Conservation (phyloP, 1,284 basidiomycete genomes). For the Malassezia obtusa region DNA sequence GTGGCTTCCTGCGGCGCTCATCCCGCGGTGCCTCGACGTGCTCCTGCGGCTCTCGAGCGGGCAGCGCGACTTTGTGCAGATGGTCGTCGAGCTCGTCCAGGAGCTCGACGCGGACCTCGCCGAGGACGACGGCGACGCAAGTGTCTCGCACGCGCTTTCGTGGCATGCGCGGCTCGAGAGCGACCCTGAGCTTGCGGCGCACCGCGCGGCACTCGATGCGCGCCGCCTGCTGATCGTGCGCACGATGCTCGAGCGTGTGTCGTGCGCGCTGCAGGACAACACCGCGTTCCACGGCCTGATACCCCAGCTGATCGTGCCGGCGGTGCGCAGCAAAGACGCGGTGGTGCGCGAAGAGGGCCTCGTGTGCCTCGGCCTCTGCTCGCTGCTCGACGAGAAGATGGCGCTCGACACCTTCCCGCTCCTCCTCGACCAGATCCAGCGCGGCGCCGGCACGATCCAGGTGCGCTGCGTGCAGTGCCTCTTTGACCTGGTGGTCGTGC, state of each 20-base stretch:
- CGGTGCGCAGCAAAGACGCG: constrained; percentile 75
- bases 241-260: constrained; percentile 72
- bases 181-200: constrained; percentile 10
- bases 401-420: constrained; percentile 81
- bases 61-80: constrained; percentile 81
- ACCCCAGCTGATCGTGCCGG: constrained; percentile 78
- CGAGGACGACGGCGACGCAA: constrained; percentile 15
- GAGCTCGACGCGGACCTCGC: constrained; percentile 35
- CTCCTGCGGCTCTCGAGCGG: constrained; percentile 70
- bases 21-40: constrained; percentile 75
- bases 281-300: constrained; percentile 83
- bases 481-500: constrained; percentile 82
- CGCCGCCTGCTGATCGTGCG: constrained; percentile 59
- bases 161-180: constrained; percentile 14
- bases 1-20: constrained; percentile 65
- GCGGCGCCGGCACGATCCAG: constrained; percentile 66
- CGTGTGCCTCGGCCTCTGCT: constrained; percentile 74
- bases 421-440: constrained; percentile 74
- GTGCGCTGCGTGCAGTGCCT: constrained; percentile 72
- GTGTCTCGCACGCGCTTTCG: constrained; percentile 5
- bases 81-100: constrained; percentile 86
- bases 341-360: constrained; percentile 76
- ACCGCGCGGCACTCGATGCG: constrained; percentile 29
- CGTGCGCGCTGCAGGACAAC: constrained; percentile 72
- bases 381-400: constrained; percentile 80